Base-by-base conservation (phyloP, 768 basidiomycete species). In the Suillus luteus region DNA sequence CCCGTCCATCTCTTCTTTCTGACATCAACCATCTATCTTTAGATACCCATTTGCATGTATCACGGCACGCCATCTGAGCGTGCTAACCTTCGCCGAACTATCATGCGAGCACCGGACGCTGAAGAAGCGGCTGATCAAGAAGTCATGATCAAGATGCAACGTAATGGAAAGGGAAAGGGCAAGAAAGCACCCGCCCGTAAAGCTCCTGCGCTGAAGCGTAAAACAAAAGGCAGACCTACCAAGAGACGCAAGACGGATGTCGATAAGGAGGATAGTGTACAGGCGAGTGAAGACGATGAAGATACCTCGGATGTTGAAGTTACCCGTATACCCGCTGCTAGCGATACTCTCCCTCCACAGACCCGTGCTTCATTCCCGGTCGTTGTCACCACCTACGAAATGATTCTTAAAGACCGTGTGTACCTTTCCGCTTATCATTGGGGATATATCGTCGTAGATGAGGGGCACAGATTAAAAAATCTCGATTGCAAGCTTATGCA, bases 391-490 rank as follows among this genome's bases (percentile, higher is more conserved):
- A 97, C 94, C 2, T 96, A 95, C 74, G 92, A 99, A 73, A 92
- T 98, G 73, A 86, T 95, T 67, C 96, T 95, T 71, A 90, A 86
- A 64, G 92, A 97, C 74, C 85, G 88, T 37, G 76, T 80, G 43
- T 83, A 88, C 68, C 82, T 91, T 60, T 76, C 80, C 54, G 83
- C 82, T 64, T 92, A 91, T 72, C 77, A 85, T 49, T 93, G 91
- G 90, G 88, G 92, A 31, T 97, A 96, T 72, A 93, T 99, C 72
- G 93, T 99, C 64, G 96, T 99, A 2, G 94, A 96, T 72, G 94
- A 96, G 76, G 94, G 96, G 0, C 97, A 99, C 76, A 82, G 96
- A 27, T 75, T 99, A 72, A 99, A 99, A 81, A 99, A 99, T 70
- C 81, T 96, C 63, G 86, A 98, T 70, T 95, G 94, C 76, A 90